phyloP scores from a whole-genome alignment of 768 basidiomycete genomes.

The Glaciozyma martinii region DNA sequence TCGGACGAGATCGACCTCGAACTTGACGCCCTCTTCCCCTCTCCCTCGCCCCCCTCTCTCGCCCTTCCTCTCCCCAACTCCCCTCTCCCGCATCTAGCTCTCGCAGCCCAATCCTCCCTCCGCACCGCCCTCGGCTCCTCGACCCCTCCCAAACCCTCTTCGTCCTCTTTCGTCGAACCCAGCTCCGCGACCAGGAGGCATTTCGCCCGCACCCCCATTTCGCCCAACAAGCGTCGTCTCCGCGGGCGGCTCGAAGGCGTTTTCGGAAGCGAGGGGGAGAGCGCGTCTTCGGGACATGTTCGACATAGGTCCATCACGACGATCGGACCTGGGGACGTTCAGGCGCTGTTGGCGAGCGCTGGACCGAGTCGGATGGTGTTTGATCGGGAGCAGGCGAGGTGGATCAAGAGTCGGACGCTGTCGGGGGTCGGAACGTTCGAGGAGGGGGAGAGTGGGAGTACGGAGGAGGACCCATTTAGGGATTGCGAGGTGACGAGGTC shows the following conservation, averaged over 20 bases:
- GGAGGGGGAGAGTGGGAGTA: conserved; percentile 26
- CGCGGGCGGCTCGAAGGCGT: neutral
- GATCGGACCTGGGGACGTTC: conserved; percentile 39
- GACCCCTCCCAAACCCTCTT: neutral
- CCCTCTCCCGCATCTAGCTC: conserved; percentile 20
- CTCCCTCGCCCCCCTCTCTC: neutral
- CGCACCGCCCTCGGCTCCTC: conserved; percentile 14
- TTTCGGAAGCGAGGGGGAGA: neutral
- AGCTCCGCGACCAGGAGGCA: neutral
- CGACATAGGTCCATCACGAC: conserved; percentile 32
- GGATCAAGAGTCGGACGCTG: conserved; percentile 36
- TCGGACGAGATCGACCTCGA: conserved; percentile 45
- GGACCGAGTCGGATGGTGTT: conserved; percentile 40
- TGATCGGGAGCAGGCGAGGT: conserved; percentile 36
- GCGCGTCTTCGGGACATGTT: neutral
- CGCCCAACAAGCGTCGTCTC: neutral
- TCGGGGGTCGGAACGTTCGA: conserved; percentile 29
- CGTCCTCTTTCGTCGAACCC: neutral
- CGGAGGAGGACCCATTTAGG: conserved; percentile 22
- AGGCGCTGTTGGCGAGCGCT: conserved; percentile 33
- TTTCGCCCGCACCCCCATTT: neutral
- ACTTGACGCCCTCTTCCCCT: conserved; percentile 27
- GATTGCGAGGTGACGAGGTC: conserved; percentile 11
- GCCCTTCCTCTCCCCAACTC: neutral
- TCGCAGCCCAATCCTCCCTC: conserved; percentile 23